A percentile compares a stretch with the other conserved stretches of the same genome.
phyloP scores from a whole-genome alignment of 1,284 basidiomycete species.

The Trichosporon sp. region DNA sequence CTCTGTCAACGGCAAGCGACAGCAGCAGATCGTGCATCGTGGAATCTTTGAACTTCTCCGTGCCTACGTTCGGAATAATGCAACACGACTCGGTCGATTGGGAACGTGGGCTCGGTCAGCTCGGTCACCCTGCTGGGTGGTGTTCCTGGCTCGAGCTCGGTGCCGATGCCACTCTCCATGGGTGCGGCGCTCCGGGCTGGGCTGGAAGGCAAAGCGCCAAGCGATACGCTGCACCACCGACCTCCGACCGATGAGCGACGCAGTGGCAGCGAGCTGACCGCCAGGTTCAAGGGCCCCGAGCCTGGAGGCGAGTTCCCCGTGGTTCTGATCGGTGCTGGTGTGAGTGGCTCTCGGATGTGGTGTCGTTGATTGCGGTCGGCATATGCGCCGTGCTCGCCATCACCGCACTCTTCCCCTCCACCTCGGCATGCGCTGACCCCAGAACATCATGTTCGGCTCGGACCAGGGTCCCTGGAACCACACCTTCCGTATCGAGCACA shows the following conservation, averaged over 20 bases:
- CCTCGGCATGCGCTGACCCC: slow-evolving; percentile 2
- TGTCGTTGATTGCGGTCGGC: no score
- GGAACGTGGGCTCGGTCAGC: neutral
- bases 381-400: no score
- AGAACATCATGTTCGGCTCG: slow-evolving; percentile 90
- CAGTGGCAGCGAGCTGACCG: neutral
- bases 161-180: neutral
- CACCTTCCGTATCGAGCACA: slow-evolving; percentile 91
- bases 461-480: slow-evolving; percentile 72
- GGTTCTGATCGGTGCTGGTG: slow-evolving; percentile 84
- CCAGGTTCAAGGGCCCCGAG: slow-evolving; percentile 33
- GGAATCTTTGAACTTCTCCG: neutral
- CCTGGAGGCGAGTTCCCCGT: slow-evolving; percentile 76
- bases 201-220: neutral
- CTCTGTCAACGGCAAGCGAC: neutral
- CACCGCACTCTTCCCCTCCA: no score
- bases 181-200: neutral
- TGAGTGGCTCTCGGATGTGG: slow-evolving; percentile 37
- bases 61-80: neutral
- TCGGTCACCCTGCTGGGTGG: no score
- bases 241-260: neutral
- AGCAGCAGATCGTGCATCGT: neutral
- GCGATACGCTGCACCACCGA: neutral
- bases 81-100: neutral
- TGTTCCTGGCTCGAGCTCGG: neutral